Evolutionary conservation across 176 grass and related monocot species (phyloP), one percentile per base, ranked within the genome.

Genomic region (Puya raimondii): DNA sequence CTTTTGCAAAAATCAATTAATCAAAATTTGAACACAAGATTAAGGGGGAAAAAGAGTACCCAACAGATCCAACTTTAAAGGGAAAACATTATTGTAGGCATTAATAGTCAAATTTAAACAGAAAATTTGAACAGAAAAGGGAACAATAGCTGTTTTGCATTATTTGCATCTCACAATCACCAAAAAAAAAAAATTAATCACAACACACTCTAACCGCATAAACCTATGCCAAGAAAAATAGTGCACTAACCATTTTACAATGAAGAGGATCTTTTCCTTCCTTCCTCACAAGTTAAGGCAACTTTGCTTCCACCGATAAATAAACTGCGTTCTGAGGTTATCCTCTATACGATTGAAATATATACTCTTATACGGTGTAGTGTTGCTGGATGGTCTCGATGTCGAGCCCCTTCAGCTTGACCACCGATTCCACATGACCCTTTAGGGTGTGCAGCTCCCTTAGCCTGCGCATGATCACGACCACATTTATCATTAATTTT

Each of bases 371-470:
- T 20, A 61, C 10, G 9, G 56, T 61, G 56, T 61, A 61, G 21
- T 61, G 56, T 20, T 61, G 56, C 21, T 61, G 56, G 17, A 61
- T 61, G 16, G 56, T 61, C 14, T 61, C 56, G 2, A 61, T 61
- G 56, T 61, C 56, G 21, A 61, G 56, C 14, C 56, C 56, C 10
- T 61, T 61, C 17, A 61, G 56, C 56, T 61, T 61, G 56, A 61
- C 56, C 12, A 61, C 56, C 17, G 56, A 61, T 61, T 61, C 56
- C 17, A 61, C 56, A 0, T 61, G 56, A 61, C 56, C 56, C 56
- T 61, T 61, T 61, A 61, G 56, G 21, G 56, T 61, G 56, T 61
- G 15, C 17, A 61, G 56, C 10, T 61, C 56, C 56, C 56, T 61
- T 61, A 61, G 56, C 56, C 56, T 61, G 56, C 56, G 21, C 17